Evolutionary conservation across 2,329 filamentous ascomycete species (phyloP), one percentile per base, ranked within the genome.

Genomic region (Neoarthrinium moseri): DNA sequence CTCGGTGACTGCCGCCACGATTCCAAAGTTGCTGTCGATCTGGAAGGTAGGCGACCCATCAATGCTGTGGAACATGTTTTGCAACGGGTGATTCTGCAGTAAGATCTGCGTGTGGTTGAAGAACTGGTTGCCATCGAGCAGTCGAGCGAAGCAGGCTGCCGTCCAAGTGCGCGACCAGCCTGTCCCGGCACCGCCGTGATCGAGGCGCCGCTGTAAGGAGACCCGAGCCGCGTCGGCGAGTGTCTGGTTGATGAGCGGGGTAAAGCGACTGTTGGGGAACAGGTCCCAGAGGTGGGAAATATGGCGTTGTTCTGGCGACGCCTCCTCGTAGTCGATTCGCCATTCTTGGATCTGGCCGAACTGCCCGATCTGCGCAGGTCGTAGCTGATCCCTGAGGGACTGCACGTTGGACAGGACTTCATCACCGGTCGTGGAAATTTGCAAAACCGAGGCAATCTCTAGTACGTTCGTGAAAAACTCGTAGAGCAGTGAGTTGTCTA

Each of bases 91-190:
- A 6, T 29, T 29, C 17, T 43, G 39, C 5, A 43, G 17, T 11
- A 43, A 29, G 11, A 20, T 18, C 15, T 43, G 39, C 5, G 39
- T 43, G 10, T 43, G 29, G 6, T 43, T 43, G 18, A 29, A 34
- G 4, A 29, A 43, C 27, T 43, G 39, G 18, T 43, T 23, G 13
- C 45, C 45, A 24, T 47, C 38, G 34, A 33, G 20, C 17, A 47
- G 26, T 12, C 49, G 40, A 13, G 46, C 49, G 21, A 35, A 43
- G 42, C 74, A 55, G 33, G 70, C 71, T 34, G 73, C 64, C 0
- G 70, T 59, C 73, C 72, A 75, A 17, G 70, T 71, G 18, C 72
- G 65, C 23, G 69, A 72, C 73, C 72, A 77, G 3, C 73, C 73
- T 1, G 71, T 74, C 43, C 70, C 66, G 2, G 68, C 72, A 6